phyloP scores from a whole-genome alignment of 2,329 filamentous ascomycete species.

The Emydomyces testavorans region DNA sequence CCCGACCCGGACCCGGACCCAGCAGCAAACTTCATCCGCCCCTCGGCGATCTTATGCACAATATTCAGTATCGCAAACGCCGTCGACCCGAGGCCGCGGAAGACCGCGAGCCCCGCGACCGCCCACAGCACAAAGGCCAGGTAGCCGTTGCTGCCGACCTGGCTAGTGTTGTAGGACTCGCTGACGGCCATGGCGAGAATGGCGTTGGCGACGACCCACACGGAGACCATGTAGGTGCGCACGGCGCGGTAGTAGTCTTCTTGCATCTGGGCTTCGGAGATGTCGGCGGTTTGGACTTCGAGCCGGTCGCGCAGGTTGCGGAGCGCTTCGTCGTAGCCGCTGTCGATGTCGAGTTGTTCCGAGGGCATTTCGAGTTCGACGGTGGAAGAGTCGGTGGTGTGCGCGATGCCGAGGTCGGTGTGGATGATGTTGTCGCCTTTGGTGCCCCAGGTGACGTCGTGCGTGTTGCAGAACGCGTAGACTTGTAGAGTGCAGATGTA shows the following conservation, averaged over 20 bases:
- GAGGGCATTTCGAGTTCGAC: constrained; percentile 96
- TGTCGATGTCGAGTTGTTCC: constrained; percentile 96
- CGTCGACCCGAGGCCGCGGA: constrained; percentile 71
- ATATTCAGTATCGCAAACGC: constrained; percentile 75
- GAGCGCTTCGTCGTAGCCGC: constrained; percentile 90
- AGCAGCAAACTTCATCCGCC: constrained; percentile 52
- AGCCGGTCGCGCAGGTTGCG: constrained; percentile 89
- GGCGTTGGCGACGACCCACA: constrained; percentile 87
- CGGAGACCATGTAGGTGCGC: constrained; percentile 92
- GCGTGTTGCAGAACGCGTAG: constrained; percentile 97
- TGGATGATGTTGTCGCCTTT: constrained; percentile 95
- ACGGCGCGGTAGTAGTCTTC: constrained; percentile 98
- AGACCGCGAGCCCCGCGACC: constrained; percentile 74
- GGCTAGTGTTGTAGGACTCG: constrained; percentile 64
- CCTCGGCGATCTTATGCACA: constrained; percentile 77
- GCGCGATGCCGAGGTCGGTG: constrained; percentile 81
- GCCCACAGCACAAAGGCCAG: constrained; percentile 87
- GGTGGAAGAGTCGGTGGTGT: constrained; percentile 60
- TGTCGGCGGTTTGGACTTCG: constrained; percentile 54
- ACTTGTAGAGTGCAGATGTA: constrained; percentile 98
- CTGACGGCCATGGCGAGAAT: constrained; percentile 86
- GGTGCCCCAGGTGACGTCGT: constrained; percentile 97
- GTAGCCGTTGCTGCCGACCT: constrained; percentile 75
- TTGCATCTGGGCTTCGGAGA: constrained; percentile 71
- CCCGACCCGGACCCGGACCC: constrained; percentile 19